These are phyloP conservation scores for Haplosporangium sp. DNA, from an alignment of 371 early-diverging fungal genomes.

Conservation along the genomic window DNA sequence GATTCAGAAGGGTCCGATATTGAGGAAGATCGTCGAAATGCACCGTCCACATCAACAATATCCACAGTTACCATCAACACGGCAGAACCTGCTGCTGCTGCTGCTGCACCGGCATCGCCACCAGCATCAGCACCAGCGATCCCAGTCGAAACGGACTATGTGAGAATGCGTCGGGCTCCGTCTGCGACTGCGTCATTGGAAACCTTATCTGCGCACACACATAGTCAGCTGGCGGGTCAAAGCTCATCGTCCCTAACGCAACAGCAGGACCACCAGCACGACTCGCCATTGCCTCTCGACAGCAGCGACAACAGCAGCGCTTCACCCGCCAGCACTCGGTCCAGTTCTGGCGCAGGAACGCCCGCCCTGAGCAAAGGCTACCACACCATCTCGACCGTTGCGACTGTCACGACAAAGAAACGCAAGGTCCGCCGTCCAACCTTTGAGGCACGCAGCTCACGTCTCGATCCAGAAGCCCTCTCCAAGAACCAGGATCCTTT, in stretches of 20 bases:
- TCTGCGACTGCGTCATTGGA: slow-evolving; percentile 7
- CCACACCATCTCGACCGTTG: slow-evolving; percentile 38
- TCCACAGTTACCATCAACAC: no score
- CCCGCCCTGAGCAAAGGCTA: slow-evolving; percentile 26
- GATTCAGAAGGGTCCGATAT: slow-evolving; percentile 10
- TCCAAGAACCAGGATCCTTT: slow-evolving; percentile 62
- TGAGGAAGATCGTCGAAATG: slow-evolving; percentile 2
- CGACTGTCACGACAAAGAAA: slow-evolving; percentile 34
- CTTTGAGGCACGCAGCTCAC: slow-evolving; percentile 55
- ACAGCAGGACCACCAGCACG: neutral
- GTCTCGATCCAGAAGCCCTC: slow-evolving; percentile 55
- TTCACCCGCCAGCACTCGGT: slow-evolving; percentile 24
- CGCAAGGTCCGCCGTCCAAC: slow-evolving; percentile 48
- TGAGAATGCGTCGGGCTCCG: slow-evolving; percentile 18
- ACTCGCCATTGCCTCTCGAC: neutral
- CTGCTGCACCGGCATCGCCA: neutral
- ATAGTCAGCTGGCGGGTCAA: slow-evolving; percentile 7
- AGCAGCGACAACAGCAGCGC: slow-evolving; percentile 3
- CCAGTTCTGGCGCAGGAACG: slow-evolving; percentile 27
- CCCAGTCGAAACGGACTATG: neutral
- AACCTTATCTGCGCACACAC: slow-evolving; percentile 20
- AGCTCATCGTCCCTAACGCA: neutral
- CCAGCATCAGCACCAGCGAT: neutral
- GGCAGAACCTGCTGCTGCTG: neutral
- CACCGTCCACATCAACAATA: neutral